Evolutionary conservation across 768 basidiomycete genomes (phyloP).

Genomic region (Macrolepiota albuminosa): DNA sequence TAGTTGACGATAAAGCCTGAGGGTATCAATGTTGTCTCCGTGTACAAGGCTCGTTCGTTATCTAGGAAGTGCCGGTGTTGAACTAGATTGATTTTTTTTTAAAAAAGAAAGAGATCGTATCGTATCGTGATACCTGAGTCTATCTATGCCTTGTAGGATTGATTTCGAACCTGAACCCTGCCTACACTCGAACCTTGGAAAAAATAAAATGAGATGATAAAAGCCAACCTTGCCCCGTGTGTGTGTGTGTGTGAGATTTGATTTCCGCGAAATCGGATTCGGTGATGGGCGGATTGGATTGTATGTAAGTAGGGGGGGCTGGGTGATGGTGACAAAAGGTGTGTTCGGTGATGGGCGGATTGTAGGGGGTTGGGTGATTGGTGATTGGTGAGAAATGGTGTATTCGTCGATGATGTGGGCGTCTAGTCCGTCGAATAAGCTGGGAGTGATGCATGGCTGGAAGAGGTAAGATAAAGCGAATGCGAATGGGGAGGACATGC

Average conservation of each 20-base stretch:
- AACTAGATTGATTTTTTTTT: too few species aligned
- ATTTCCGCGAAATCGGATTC: constrained; percentile 74
- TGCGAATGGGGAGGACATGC: constrained; percentile 17
- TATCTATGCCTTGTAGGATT: too few species aligned
- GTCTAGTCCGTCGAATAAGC: constrained; percentile 32
- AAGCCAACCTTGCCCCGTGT: constrained; percentile 50
- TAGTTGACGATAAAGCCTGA: too few species aligned
- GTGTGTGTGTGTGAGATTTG: constrained; percentile 25
- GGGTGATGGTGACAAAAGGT: constrained; percentile 49
- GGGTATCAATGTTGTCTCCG: too few species aligned
- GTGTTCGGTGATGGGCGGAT: too few species aligned
- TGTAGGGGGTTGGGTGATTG: too few species aligned
- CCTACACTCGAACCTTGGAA: too few species aligned
- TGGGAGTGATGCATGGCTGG: constrained; percentile 74
- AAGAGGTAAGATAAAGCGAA: neutral
- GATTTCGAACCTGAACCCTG: too few species aligned
- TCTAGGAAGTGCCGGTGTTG: too few species aligned
- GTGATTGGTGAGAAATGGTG: constrained; percentile 28
- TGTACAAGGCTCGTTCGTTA: too few species aligned
- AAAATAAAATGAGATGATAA: neutral
- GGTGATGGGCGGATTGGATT: constrained; percentile 58
- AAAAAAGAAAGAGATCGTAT: too few species aligned
- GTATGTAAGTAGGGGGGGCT: constrained; percentile 29
- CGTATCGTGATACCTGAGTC: too few species aligned
- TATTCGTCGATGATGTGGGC: constrained; percentile 66